Conservation (phyloP, 164 flowering plant species). For the Vitis rupestris region DNA sequence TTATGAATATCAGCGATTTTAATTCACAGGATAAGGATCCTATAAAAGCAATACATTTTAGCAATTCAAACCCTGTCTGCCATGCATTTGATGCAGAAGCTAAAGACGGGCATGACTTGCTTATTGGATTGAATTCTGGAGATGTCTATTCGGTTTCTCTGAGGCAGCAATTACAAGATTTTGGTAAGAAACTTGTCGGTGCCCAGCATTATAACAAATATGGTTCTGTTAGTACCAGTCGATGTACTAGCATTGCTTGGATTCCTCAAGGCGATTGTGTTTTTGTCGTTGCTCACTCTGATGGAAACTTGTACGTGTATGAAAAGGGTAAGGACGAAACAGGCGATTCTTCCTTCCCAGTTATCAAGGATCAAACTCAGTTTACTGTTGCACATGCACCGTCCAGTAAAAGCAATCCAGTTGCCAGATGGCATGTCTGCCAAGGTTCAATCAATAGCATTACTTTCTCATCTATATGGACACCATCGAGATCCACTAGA, state of each 20-base stretch:
- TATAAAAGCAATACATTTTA: constrained; percentile 79
- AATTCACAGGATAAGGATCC: constrained; percentile 99
- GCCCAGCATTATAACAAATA: constrained; percentile 96
- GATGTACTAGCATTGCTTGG: constrained; percentile 92
- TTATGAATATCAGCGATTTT: constrained; percentile 75
- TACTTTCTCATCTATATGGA: too few relatives aligned
- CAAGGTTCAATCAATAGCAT: too few relatives aligned
- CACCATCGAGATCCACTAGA: constrained; percentile 37
- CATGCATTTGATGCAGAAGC: constrained; percentile 93
- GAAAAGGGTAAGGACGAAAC: constrained; percentile 85
- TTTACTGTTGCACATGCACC: too few relatives aligned
- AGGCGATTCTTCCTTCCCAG: too few relatives aligned
- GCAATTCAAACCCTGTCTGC: constrained; percentile 87
- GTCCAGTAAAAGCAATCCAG: too few relatives aligned
- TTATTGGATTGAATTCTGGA: constrained; percentile 85
- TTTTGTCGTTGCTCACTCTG: constrained; percentile 93
- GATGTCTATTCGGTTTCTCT: constrained; percentile 93
- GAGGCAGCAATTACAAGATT: constrained; percentile 92
- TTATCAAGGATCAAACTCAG: too few relatives aligned
- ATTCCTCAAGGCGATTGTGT: constrained; percentile 87
- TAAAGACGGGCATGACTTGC: constrained; percentile 94
- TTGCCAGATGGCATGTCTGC: too few relatives aligned
- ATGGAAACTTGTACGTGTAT: constrained; percentile 92
- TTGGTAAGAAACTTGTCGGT: constrained; percentile 92
- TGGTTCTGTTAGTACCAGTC: constrained; percentile 84